Base-by-base conservation (phyloP, 805 yeast genomes). In the Yamadazyma paraphyllophila region DNA sequence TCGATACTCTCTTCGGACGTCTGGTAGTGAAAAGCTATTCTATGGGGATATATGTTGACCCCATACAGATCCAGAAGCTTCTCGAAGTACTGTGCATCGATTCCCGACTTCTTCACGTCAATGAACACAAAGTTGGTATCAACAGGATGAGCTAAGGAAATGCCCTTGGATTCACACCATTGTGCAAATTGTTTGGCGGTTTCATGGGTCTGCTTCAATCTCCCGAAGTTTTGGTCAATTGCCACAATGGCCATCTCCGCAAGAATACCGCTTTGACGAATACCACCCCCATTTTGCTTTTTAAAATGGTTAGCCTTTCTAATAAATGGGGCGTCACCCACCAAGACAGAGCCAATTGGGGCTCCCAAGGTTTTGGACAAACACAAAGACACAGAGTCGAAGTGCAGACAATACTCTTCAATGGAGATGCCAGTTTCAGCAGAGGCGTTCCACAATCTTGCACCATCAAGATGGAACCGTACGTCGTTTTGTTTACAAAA, bases 251-350 rank as follows among this genome's bases (percentile, higher is more conserved):
- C 97, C 87, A 91, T 90, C 44, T 80, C 74, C 5, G 92, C 73
- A 57, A 91, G 74, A 66, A 88, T 67, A 46, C 97, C 97, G 32
- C 85, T 74, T 69, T 91, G 97, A 62, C 97, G 77, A 41, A 91
- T 81, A 52, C 97, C 97, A 55, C 97, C 97, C 60, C 97, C 97
- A 53, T 81, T 80, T 68, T 91, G 97, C 59, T 91, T 91, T 55
- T 87, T 85, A 71, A 90, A 85, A 67, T 90, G 96, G 61, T 82
- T 83, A 35, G 94, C 88, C 58, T 80, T 82, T 55, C 72, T 67
- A 50, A 89, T 83, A 55, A 82, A 75, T 41, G 69, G 67, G 33
- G 61, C 58, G 38, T 71, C 67, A 33, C 96, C 94, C 33, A 89
- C 96, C 36, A 91, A 73, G 4, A 90, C 80, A 12, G 96, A 85